Base-by-base conservation (phyloP, 345 rosid genomes). In the Pelargonium nanum region DNA sequence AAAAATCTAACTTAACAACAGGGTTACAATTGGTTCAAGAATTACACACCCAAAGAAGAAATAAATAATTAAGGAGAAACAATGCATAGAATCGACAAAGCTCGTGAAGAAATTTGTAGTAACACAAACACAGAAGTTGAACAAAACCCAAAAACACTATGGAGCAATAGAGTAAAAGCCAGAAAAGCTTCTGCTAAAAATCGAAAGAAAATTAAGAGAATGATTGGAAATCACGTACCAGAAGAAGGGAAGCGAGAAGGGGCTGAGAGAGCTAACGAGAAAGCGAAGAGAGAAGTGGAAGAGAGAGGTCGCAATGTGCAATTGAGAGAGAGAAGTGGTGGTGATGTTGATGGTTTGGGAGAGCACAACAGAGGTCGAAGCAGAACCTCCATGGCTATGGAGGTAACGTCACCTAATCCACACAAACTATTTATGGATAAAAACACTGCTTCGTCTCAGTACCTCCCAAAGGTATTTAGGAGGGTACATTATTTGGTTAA, bases 161-260 rank as follows among this genome's bases (percentile, higher is more conserved):
- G 32, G 32, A 40, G 15, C 9, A 40, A 40, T 40, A 0, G 15
- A 7, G 16, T 1, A 15, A 40, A 40, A 40, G 16, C 48, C 48
- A 40, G 48, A 40, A 40, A 40, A 40, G 48, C 48, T 40, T 40
- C 48, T 12, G 15, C 48, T 5, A 5, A 9, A 26, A 1, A 9
- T 8, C 2, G 22, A 10, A 67, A 2, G 19, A 66, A 26, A 2
- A 26, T 34, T 44, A n/a, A 40, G 16, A 12, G 16, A 32, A 52
- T 19, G 22, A 4, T 52, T 1, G 1, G 22, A 52, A 52, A 17
- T 19, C 59, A 53, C 67, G 57, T 70, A 85, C 85, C 66, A 9
- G 75, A 67, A 9, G 67, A 64, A 65, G n/a, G 21, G 52, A 53
- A 70, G 53, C 73, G 79, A 57, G 24, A 28, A 26, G 63, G 30